A percentile compares a stretch with the other conserved stretches of the same genome.
phyloP scores from a whole-genome alignment of 2,329 filamentous ascomycete species.

The Eutypella sp. region DNA sequence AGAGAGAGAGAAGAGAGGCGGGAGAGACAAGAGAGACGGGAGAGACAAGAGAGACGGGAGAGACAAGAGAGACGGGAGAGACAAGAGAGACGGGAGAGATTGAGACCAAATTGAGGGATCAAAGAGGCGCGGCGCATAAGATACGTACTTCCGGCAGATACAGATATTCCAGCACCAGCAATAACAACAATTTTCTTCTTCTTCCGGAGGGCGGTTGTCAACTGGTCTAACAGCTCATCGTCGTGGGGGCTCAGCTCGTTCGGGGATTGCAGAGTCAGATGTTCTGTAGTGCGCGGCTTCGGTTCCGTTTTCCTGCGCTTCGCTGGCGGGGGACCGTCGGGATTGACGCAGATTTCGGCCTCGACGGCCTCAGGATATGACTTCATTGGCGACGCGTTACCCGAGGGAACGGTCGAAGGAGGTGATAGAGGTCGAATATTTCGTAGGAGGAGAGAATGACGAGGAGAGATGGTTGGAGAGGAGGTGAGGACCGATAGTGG shows the following conservation, averaged over 20 bases:
- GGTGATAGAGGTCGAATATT: slow-evolving; percentile 49
- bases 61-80: slow-evolving; percentile 1
- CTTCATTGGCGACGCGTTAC: slow-evolving; percentile 48
- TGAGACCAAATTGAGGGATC: no score
- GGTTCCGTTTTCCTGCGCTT: slow-evolving; percentile 67
- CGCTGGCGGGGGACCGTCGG: slow-evolving; percentile 61
- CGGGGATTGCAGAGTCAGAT: slow-evolving; percentile 62
- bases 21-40: slow-evolving; percentile 6
- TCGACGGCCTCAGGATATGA: slow-evolving; percentile 32
- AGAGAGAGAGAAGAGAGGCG: slow-evolving; percentile 14
- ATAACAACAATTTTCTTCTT: slow-evolving; percentile 97
- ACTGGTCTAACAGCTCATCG: slow-evolving; percentile 59
- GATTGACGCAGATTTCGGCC: slow-evolving; percentile 34
- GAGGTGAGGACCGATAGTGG: slow-evolving; percentile 50
- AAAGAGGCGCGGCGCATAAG: slow-evolving; percentile 3
- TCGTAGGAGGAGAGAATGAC: slow-evolving; percentile 28
- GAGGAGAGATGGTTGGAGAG: slow-evolving; percentile 47
- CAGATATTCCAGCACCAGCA: slow-evolving; percentile 93
- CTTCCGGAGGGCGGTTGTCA: slow-evolving; percentile 72
- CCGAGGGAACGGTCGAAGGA: slow-evolving; percentile 42
- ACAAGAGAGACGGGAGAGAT: slow-evolving; percentile 15
- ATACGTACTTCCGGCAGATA: slow-evolving; percentile 71
- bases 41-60: slow-evolving; percentile 15
- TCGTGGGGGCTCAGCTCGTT: slow-evolving; percentile 46
- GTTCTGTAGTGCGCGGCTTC: slow-evolving; percentile 70